These are phyloP conservation scores for Ogataea siamensis DNA, from an alignment of 805 yeast species.

Conservation along the genomic window DNA sequence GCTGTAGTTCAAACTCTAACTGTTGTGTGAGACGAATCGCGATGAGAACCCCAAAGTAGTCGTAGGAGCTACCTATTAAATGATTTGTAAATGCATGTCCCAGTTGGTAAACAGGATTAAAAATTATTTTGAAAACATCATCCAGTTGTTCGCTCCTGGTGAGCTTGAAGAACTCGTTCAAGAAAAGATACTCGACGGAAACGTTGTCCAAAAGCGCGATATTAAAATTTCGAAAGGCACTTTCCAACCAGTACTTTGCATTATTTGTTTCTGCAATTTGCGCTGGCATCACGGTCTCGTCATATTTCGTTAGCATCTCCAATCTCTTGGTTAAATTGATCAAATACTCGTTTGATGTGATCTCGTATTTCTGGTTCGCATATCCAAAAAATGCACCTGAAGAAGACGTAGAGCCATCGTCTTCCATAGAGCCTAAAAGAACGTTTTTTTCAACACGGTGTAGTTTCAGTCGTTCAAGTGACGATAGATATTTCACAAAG, in stretches of 20 bases:
- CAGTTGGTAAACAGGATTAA: conserved; percentile 49
- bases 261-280: conserved; percentile 82
- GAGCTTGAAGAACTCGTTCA: conserved; percentile 65
- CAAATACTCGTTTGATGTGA: conserved; percentile 51
- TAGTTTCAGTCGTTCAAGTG: conserved; percentile 62
- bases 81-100: conserved; percentile 48
- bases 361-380: conserved; percentile 9
- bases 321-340: conserved; percentile 56
- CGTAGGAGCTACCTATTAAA: conserved; percentile 47
- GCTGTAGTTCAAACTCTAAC: conserved; percentile 63
- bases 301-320: conserved; percentile 49
- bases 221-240: conserved; percentile 68
- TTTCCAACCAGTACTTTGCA: conserved; percentile 61
- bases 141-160: conserved; percentile 45
- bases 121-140: conserved; percentile 46
- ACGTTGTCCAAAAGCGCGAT: conserved; percentile 74
- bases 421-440: conserved; percentile 24
- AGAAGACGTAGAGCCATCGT: conserved; percentile 14
- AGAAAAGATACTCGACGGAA: conserved; percentile 70
- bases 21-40: conserved; percentile 70
- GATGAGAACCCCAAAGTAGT: conserved; percentile 74
- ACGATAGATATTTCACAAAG: conserved; percentile 72
- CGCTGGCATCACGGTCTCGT: conserved; percentile 68
- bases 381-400: conserved; percentile 18
- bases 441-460: conserved; percentile 50